Percentiles rank a stretch among this genome's conserved stretches.
Evolutionary conservation across 2,329 filamentous ascomycete species (phyloP).

Genomic region (Acephala macrosclerotiorum): DNA sequence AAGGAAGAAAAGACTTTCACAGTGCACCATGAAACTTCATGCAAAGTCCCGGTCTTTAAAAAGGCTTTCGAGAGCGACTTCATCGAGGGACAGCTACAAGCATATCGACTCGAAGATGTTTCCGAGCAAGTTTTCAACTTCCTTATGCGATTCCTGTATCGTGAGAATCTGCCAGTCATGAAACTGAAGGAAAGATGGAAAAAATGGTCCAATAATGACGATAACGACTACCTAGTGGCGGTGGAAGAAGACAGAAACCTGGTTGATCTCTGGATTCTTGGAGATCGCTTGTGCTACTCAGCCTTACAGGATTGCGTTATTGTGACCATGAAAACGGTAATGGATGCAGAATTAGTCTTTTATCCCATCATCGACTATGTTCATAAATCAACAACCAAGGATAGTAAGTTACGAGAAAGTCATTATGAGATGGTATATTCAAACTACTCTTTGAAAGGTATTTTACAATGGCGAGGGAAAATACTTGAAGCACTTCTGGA

Average conservation of each 20-base stretch:
- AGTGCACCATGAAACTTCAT: not conserved
- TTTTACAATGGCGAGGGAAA: not conserved
- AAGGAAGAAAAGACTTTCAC: not conserved
- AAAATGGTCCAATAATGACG: not conserved
- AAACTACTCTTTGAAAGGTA: not conserved
- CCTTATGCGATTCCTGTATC: conserved; percentile 11
- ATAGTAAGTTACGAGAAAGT: not conserved
- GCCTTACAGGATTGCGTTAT: no score
- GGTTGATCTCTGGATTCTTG: no score
- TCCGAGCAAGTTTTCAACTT: not conserved
- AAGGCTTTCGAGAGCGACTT: not conserved
- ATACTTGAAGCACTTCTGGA: not conserved
- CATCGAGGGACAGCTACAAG: conserved; percentile 3
- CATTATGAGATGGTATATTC: not conserved
- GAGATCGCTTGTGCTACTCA: no score
- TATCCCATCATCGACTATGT: not conserved
- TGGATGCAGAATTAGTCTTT: no score
- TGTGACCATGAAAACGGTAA: no score
- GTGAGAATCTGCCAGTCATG: not conserved
- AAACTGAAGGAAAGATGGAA: not conserved
- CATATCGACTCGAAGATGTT: conserved; percentile 9
- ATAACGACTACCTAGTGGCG: not conserved
- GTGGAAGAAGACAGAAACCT: not conserved
- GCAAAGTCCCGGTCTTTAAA: not conserved
- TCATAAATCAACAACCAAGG: not conserved